Base-by-base conservation (phyloP, 2,329 filamentous ascomycete genomes). In the Beauveria bassiana region DNA sequence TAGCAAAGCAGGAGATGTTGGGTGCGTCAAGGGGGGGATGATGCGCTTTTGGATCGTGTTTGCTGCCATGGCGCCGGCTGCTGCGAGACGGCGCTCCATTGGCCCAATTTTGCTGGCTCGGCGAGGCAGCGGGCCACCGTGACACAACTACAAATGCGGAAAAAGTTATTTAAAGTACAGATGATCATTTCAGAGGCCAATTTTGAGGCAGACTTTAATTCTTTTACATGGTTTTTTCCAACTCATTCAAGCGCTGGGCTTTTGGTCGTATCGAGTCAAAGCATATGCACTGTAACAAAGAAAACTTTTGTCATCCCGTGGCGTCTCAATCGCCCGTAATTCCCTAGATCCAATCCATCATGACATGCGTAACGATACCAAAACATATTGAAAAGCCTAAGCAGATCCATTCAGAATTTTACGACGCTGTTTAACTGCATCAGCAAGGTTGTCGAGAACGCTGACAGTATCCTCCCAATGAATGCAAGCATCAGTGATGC, bases 401-500 rank as follows among this genome's bases (percentile, higher is more conserved):
- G 56, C 31, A 9, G 46, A 51, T 38, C 69, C 70, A 55, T 75
- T 74, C 34, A 67, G 62, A 6, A 70, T 64, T 4, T 79, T 82
- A 73, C 90, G 84, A 69, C 91, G 84, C 72, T 88, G 83, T 72
- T 87, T 86, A 58, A 98, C 88, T 42, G 91, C 90, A n/a, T 86
- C 85, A 4, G 95, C 93, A 34, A 98, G 83, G 68, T 93, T 84
- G 74, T 96, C 89, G 24, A 98, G 82, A 1, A 95, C 90, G 1
- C 83, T 78, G 49, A 95, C 85, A 1, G 93, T 97, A 60, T 80
- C 82, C 16, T 96, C 90, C 93, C 93, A 97, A 80, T 90, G 81
- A 72, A 99, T 96, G 79, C 93, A 99, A 61, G 93, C 93, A 74
- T 97, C 93, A 0, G 93, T 97, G 76, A 97, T 97, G 75, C 89